Evolutionary conservation across 768 basidiomycete species (phyloP).

Genomic region (Amanita phalloides): DNA sequence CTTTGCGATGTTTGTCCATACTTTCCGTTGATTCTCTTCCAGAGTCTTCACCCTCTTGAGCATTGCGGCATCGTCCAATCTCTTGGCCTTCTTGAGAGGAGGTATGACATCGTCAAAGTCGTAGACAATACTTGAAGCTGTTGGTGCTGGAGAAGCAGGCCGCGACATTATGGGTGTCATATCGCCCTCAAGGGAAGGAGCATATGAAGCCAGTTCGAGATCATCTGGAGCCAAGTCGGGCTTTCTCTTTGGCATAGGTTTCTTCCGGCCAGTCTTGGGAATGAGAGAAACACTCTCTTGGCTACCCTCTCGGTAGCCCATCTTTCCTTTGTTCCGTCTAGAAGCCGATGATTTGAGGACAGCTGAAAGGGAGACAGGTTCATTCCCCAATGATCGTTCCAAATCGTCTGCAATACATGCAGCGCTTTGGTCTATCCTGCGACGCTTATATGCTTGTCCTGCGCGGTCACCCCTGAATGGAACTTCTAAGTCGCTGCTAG

Average conservation of each 20-base stretch:
- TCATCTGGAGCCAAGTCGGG: conserved; percentile 41
- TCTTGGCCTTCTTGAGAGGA: conserved; percentile 66
- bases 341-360: conserved; percentile 22
- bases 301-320: conserved; percentile 40
- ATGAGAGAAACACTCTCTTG: conserved; percentile 46
- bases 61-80: conserved; percentile 62
- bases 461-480: conserved; percentile 24
- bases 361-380: conserved; percentile 20
- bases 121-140: conserved; percentile 51
- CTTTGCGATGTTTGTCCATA: conserved; percentile 83
- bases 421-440: conserved; percentile 40
- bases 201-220: conserved; percentile 36
- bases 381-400: conserved; percentile 30
- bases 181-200: conserved; percentile 57
- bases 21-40: conserved; percentile 79
- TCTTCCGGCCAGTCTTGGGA: conserved; percentile 45
- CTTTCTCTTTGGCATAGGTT: conserved; percentile 45
- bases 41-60: conserved; percentile 64
- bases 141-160: conserved; percentile 56
- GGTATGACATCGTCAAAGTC: conserved; percentile 64
- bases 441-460: conserved; percentile 46
- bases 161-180: conserved; percentile 36
- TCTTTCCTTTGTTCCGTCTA: conserved; percentile 45
- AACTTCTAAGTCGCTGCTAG: conserved; percentile 46
- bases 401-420: conserved; percentile 34